Evolutionary conservation across 192 early-diverging fungal genomes (phyloP).

Genomic region (Gamsiella multidivaricata): DNA sequence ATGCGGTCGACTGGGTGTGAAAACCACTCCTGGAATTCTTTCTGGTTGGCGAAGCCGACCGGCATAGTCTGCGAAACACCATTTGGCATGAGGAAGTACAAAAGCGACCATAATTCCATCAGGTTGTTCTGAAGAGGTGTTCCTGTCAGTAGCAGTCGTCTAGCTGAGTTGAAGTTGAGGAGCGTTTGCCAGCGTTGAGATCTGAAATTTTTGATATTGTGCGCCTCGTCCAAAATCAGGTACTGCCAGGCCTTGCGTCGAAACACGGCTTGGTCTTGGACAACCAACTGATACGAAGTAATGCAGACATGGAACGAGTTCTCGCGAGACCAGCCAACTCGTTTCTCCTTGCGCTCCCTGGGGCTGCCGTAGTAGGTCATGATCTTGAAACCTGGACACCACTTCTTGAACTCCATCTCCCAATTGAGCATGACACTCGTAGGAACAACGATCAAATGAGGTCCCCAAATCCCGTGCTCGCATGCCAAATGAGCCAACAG

Average conservation of each 20-base stretch:
- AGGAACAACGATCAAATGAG: slow-evolving; percentile 82
- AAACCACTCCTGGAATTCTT: slow-evolving; percentile 90
- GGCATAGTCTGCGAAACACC: slow-evolving; percentile 68
- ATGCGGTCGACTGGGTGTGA: slow-evolving; percentile 85
- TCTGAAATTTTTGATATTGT: slow-evolving; percentile 82
- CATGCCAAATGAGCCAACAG: slow-evolving; percentile 75
- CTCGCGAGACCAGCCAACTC: slow-evolving; percentile 68
- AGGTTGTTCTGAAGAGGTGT: slow-evolving; percentile 91
- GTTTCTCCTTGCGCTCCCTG: slow-evolving; percentile 71
- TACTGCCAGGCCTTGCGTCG: slow-evolving; percentile 75
- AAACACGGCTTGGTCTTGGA: slow-evolving; percentile 66
- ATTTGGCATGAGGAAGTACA: slow-evolving; percentile 89
- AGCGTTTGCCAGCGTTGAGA: slow-evolving; percentile 82
- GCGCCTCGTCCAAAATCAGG: slow-evolving; percentile 75
- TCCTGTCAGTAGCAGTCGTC: slow-evolving; percentile 83
- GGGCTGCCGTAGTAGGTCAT: slow-evolving; percentile 82
- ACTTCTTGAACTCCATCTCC: slow-evolving; percentile 78
- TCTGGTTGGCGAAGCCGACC: slow-evolving; percentile 82
- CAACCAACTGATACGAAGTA: slow-evolving; percentile 71
- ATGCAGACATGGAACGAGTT: slow-evolving; percentile 73
- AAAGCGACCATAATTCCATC: slow-evolving; percentile 88
- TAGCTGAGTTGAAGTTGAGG: slow-evolving; percentile 72
- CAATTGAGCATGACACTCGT: slow-evolving; percentile 83
- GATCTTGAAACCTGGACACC: slow-evolving; percentile 78
- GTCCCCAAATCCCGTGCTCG: slow-evolving; percentile 68